These are phyloP conservation scores for Acer negundo DNA, from an alignment of 345 rosid species.

Conservation along the genomic window DNA sequence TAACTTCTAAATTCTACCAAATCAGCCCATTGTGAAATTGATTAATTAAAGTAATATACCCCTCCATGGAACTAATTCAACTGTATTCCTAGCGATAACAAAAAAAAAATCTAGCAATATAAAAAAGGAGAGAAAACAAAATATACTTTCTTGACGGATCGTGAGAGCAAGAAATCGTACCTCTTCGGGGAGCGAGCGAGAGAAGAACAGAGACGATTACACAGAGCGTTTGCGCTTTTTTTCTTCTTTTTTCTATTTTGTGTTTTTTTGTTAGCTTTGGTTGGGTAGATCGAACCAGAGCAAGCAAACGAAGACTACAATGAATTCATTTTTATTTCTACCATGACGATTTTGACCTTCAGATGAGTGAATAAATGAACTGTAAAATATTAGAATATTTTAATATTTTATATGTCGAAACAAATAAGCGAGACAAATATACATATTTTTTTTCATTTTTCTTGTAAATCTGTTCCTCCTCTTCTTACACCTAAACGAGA, in stretches of 20 bases:
- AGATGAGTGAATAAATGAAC: neutral
- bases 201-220: constrained; percentile 9
- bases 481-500: no score
- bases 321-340: constrained; percentile 18
- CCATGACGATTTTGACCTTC: constrained; percentile 29
- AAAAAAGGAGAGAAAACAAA: neutral
- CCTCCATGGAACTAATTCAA: neutral
- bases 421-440: no score
- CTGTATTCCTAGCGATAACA: neutral
- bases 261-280: constrained; percentile 13
- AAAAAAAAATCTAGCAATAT: constrained; percentile 2
- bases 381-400: neutral
- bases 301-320: constrained; percentile 26
- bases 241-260: neutral
- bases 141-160: neutral
- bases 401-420: neutral
- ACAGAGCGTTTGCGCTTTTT: neutral
- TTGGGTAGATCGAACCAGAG: constrained; percentile 18
- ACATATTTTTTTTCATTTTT: no score
- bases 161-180: neutral
- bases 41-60: constrained; percentile 10
- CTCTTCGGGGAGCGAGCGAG: constrained; percentile 19
- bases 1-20: neutral
- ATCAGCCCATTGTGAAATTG: constrained; percentile 1
- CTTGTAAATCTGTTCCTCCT: no score